Evolutionary conservation across 164 flowering plant genomes (phyloP).

Genomic region (Paratinospora sagittata): DNA sequence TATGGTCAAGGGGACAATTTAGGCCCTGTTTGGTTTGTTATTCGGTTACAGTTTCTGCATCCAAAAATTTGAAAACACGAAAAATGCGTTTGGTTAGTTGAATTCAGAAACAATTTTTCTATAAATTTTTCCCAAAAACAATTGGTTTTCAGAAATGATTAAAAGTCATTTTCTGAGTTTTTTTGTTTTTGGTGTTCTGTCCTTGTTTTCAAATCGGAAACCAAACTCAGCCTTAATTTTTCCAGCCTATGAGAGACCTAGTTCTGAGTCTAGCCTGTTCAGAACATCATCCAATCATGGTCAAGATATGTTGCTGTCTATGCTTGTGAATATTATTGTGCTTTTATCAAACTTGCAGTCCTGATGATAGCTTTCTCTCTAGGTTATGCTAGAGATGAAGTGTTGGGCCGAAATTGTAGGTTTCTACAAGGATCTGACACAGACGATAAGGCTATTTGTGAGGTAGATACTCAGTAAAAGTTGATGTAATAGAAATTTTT

Average conservation of each 20-base stretch:
- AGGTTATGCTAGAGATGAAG: constrained; percentile 84
- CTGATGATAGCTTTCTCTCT: constrained; percentile 4
- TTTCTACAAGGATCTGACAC: constrained; percentile 69
- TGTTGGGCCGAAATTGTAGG: constrained; percentile 68
- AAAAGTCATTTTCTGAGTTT: too few relatives aligned
- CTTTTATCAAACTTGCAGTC: not conserved
- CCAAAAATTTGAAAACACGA: not conserved
- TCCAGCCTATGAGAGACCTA: not conserved
- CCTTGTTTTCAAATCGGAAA: too few relatives aligned
- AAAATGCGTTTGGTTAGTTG: too few relatives aligned
- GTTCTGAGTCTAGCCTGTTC: not conserved
- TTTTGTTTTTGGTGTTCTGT: too few relatives aligned
- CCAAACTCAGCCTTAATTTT: too few relatives aligned
- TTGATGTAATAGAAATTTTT: not conserved
- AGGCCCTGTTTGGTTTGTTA: too few relatives aligned
- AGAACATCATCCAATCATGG: not conserved
- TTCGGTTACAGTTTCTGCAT: too few relatives aligned
- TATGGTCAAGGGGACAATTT: not conserved
- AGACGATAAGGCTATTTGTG: constrained; percentile 38
- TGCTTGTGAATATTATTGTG: not conserved
- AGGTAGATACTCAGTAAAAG: constrained; percentile 33
- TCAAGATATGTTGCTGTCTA: not conserved
- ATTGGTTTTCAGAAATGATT: too few relatives aligned
- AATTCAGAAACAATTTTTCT: too few relatives aligned
- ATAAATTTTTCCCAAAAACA: too few relatives aligned